These are phyloP conservation scores for Citrus medica DNA, from an alignment of 345 rosid genomes.

Conservation along the genomic window DNA sequence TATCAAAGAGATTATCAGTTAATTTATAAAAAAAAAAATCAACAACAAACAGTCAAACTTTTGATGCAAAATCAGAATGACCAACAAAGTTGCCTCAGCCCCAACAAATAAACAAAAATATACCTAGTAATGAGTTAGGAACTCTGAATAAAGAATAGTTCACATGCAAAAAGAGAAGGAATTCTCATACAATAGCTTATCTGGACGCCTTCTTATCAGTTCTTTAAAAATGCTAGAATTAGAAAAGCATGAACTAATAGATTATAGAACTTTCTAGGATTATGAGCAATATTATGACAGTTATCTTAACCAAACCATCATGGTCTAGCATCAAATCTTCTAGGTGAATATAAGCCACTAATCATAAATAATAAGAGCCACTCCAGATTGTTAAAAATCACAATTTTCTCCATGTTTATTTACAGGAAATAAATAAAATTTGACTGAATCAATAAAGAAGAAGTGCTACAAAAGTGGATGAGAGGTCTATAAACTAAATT, in stretches of 20 bases:
- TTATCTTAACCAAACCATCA: neutral
- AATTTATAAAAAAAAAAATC: neutral
- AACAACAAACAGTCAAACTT: neutral
- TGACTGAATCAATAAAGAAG: neutral
- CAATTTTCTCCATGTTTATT: too few relatives aligned
- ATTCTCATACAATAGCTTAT: neutral
- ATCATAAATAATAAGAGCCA: neutral
- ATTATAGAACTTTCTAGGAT: neutral
- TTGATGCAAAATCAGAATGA: neutral
- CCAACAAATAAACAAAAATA: neutral
- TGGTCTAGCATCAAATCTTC: neutral
- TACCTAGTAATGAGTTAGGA: neutral
- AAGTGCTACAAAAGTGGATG: neutral
- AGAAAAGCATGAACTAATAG: neutral
- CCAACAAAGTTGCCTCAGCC: neutral
- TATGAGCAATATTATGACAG: neutral
- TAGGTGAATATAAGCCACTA: neutral
- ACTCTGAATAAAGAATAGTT: neutral
- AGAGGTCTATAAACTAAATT: neutral
- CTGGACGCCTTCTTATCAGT: neutral
- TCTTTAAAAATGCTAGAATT: neutral
- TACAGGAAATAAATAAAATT: neutral
- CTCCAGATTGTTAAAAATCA: neutral
- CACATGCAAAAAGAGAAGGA: neutral
- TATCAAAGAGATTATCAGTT: constrained; percentile 5